Evolutionary conservation across 306 rosid species (phyloP), one percentile per base, ranked within the genome.

Genomic region (Quercus aquifolioides): DNA sequence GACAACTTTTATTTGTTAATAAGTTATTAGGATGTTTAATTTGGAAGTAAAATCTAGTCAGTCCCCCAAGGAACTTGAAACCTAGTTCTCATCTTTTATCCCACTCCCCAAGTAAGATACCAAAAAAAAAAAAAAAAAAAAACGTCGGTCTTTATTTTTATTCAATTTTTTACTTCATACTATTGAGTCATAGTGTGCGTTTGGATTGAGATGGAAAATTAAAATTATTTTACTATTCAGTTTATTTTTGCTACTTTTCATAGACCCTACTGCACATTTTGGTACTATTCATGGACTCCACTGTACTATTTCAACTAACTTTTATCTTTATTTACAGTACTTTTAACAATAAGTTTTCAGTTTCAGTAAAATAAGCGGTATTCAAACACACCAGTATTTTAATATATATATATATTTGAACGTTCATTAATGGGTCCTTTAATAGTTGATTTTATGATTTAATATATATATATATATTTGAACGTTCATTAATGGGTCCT

Each of bases 231-330:
- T 35, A 6, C 41, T 35, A 33, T 33, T 5, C 1, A 33, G 6
- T 0, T 33, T 33, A 33, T 5, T 33, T 33, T 33, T 33, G 38
- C 38, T 33, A 33, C 8, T 5, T 5, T 33, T 33, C 7, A 33
- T 5, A 1, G 7, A 1, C 1, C 1, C 6, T 2, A 33, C 7
- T 5, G 2, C 0, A 33, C 7, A 0, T 33, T 33, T 33, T 33
- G 7, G 0, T 33, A 33, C 2, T 33, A 33, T 33, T 33, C 2
- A 33, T 33, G 7, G 1, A 0, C 0, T 1, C 0, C 0, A 33
- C 2, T 33, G 7, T 33, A 33, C 38, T 33, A 33, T 33, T 5
- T 33, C 38, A 33, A 33, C 8, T 33, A 5, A 33, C 0, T 33
- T 33, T 33, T 33, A 33, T 33, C 1, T 33, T 33, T 33, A 33